Conservation (phyloP, 2,329 filamentous ascomycete genomes). For the Fusarium burgessii region DNA sequence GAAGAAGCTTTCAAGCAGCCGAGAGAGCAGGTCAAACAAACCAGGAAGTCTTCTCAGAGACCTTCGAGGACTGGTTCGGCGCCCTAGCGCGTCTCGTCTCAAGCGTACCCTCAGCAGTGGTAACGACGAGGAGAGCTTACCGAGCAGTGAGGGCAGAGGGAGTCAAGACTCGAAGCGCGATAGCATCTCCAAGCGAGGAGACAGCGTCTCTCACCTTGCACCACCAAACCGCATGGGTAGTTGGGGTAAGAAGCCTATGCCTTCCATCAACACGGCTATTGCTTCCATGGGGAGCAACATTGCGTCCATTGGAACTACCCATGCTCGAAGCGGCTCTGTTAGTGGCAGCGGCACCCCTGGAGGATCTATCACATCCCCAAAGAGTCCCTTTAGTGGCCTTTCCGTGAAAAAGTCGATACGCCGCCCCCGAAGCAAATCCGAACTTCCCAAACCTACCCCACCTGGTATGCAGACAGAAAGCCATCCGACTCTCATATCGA, state of each 20-base stretch:
- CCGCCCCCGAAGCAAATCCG: constrained; percentile 68
- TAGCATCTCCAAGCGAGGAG: constrained; percentile 56
- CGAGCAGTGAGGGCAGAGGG: constrained; percentile 40
- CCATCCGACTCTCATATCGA: constrained; percentile 60
- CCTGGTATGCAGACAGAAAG: constrained; percentile 49
- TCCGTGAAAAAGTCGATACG: constrained; percentile 63
- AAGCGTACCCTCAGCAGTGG: constrained; percentile 61
- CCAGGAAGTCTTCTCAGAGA: constrained; percentile 61
- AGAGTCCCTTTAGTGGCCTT: constrained; percentile 60
- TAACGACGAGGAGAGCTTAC: constrained; percentile 48
- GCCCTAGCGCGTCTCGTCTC: constrained; percentile 59
- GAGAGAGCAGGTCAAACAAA: constrained; percentile 61
- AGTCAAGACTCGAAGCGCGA: constrained; percentile 47
- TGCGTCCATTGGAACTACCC: constrained; percentile 67
- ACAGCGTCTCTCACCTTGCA: constrained; percentile 59
- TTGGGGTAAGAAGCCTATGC: constrained; percentile 64
- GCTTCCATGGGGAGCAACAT: constrained; percentile 66
- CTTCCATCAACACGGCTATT: constrained; percentile 70
- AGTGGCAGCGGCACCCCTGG: constrained; percentile 65
- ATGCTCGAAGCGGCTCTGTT: constrained; percentile 71
- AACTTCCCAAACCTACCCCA: constrained; percentile 57
- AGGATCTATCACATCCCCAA: constrained; percentile 67
- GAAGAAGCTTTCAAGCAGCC: constrained; percentile 70
- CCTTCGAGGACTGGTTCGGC: constrained; percentile 63
- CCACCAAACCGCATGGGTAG: constrained; percentile 64